Evolutionary conservation across 1,284 basidiomycete species (phyloP), one percentile per base, ranked within the genome.

Genomic region (Ceratobasidium sp.): DNA sequence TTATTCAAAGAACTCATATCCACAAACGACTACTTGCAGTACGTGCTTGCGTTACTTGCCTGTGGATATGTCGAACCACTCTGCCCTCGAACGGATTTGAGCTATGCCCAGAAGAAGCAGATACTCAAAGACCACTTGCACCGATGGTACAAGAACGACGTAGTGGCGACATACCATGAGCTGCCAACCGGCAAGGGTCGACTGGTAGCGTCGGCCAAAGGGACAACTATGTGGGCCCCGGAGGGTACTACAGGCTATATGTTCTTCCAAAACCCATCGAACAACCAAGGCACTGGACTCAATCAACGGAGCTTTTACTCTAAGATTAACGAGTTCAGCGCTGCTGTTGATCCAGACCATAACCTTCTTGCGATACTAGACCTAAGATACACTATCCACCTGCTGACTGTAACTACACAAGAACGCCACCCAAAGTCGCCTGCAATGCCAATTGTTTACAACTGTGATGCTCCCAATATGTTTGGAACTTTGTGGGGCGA

Each of bases 61-160:
- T 60, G 42, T 40, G 70, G 56, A n/a, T 72, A 72, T 23, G 28
- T 49, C 23, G 56, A 60, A 20, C 70, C 70, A 10, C 44, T 33
- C 18, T 7, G 26, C 5, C 56, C 33, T 42, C 70, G 70, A 60
- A 60, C 70, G 6, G 70, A 60, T 10, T 18, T 60, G 58, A 72
- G 40, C 23, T 72, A 72, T 49, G 56, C 55, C 3, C 40, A 72
- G 13, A 72, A 61, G 55, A 60, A 20, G n/a, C 12, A 49, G 42
- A 46, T 72, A 18, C 23, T 72, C n/a, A 55, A 56, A 6, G 40
- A 61, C 6, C 70, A 61, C 42, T 44, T 18, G 20, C 13, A n/a
- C 18, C 51, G 68, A 40, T 40, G 51, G 49, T 23, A 70, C 51
- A 42, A 56, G 7, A 33, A 33, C 33, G 33, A 33, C 4, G 33